Base-by-base conservation (phyloP, 306 rosid species). In the Fragaria vesca region DNA sequence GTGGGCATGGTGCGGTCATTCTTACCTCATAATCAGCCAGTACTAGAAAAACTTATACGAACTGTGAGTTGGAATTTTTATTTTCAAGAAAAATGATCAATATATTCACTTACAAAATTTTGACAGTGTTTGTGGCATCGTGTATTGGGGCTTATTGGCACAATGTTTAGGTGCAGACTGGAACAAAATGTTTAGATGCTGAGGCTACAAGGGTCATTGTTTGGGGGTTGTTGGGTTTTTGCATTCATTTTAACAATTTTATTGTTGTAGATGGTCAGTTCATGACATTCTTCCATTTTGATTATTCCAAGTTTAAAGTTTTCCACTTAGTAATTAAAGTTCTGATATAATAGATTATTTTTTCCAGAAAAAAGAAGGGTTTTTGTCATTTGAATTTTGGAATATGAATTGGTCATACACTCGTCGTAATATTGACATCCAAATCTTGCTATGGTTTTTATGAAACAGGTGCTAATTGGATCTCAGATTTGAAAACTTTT, bases 381-480 rank as follows among this genome's bases (percentile, higher is more conserved):
- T 20, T 52, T 21, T 34, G 21, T 72, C 75, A 71, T 38, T 58
- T 57, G 54, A 24, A 21, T 15, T 40, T n/a, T 55, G 12, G 54
- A 17, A 15, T 58, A 15, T 42, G 67, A 55, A 24, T 73, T 24
- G 67, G 57, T 34, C 15, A 21, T 51, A n/a, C 16, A 32, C 76
- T 36, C 10, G 32, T 51, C 21, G 5, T 38, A 52, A 8, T 73
- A 58, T 8, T 57, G 38, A 40, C 16, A 1, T 18, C 24, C 43
- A 65, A 58, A 55, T 52, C 24, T 10, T 55, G 15, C 12, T 28
- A 5, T 48, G 28, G 18, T 26, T 45, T 24, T 79, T 83, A 74
- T 76, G 85, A 83, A 76, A 74, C 68, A 80, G 76, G 75, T 72
- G 71, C 20, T 28, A 28, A 69, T 71, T 51, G 73, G 66, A 51